phyloP scores from a whole-genome alignment of 2,329 filamentous ascomycete genomes.

The Arthrinium phaeospermum region DNA sequence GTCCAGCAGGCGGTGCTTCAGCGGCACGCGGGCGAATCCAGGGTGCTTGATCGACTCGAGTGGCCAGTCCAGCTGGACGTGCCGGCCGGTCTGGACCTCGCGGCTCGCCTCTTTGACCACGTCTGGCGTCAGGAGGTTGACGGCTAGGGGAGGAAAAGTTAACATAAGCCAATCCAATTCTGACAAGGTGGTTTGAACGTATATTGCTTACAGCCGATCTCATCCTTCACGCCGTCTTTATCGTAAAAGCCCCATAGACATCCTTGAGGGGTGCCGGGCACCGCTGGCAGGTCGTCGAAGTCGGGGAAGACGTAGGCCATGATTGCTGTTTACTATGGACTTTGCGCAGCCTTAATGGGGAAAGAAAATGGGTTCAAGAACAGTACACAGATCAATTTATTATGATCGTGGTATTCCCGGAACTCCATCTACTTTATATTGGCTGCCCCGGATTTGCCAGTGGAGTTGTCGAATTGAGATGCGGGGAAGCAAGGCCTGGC shows the following conservation, averaged over 20 bases:
- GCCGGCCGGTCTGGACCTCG: background rate
- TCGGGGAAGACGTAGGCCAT: background rate
- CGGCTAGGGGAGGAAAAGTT: background rate
- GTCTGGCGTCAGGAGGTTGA: background rate
- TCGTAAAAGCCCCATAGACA: background rate
- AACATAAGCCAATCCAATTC: background rate
- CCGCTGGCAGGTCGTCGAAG: background rate
- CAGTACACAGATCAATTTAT: background rate
- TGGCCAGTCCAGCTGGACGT: background rate
- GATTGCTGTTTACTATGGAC: background rate
- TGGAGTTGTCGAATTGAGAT: background rate
- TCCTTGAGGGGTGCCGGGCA: background rate
- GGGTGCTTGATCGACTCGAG: constrained; percentile 5
- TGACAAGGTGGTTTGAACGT: background rate
- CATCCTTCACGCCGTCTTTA: background rate
- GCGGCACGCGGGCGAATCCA: background rate
- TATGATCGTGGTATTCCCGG: background rate
- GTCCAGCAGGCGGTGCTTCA: background rate
- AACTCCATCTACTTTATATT: background rate
- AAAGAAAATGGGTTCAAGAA: no score
- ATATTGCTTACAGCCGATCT: background rate
- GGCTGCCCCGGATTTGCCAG: background rate
- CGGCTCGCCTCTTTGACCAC: background rate
- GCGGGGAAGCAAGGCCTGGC: background rate
- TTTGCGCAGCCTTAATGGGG: background rate